Conservation (phyloP, 495 filamentous ascomycete species). For the Acidiella bohemica region DNA sequence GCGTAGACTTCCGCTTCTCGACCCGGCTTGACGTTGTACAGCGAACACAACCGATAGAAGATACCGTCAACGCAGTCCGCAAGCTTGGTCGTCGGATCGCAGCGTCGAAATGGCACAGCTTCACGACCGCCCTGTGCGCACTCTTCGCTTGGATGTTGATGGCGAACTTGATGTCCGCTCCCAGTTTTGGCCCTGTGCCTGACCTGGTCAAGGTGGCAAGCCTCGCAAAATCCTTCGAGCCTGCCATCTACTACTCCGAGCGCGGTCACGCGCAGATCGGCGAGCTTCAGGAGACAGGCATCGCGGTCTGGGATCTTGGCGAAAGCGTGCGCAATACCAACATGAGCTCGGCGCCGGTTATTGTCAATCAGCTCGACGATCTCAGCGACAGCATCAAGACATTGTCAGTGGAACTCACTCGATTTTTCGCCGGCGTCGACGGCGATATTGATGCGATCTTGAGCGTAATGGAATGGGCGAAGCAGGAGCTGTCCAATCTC, state of each 20-base stretch:
- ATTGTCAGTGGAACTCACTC: slow-evolving; percentile 65
- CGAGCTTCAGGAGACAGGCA: slow-evolving; percentile 73
- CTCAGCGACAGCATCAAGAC: slow-evolving; percentile 70
- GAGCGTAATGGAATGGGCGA: slow-evolving; percentile 89
- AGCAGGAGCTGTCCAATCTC: slow-evolving; percentile 55
- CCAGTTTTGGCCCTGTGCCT: slow-evolving; percentile 53
- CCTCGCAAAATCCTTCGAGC: slow-evolving; percentile 78
- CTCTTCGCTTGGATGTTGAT: slow-evolving; percentile 43
- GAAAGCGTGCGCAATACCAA: slow-evolving; percentile 79
- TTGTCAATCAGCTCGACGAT: slow-evolving; percentile 70
- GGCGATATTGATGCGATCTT: slow-evolving; percentile 84
- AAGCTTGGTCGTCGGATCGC: slow-evolving; percentile 42
- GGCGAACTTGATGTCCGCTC: slow-evolving; percentile 54
- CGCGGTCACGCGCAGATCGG: slow-evolving; percentile 72
- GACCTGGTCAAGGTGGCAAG: slow-evolving; percentile 82
- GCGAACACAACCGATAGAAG: slow-evolving; percentile 69
- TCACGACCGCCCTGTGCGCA: slow-evolving; percentile 39
- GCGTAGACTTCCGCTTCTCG: slow-evolving; percentile 70
- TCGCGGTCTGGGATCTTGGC: slow-evolving; percentile 83
- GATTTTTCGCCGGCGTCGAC: slow-evolving; percentile 83
- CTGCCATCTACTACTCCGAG: slow-evolving; percentile 82
- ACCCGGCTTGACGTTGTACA: slow-evolving; percentile 78
- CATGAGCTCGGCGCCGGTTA: slow-evolving; percentile 74
- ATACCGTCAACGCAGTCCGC: slow-evolving; percentile 50
- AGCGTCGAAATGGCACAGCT: slow-evolving; percentile 51